These are phyloP conservation scores for Tanacetum coccineum DNA, from an alignment of 129 eudicot genomes.

Conservation along the genomic window DNA sequence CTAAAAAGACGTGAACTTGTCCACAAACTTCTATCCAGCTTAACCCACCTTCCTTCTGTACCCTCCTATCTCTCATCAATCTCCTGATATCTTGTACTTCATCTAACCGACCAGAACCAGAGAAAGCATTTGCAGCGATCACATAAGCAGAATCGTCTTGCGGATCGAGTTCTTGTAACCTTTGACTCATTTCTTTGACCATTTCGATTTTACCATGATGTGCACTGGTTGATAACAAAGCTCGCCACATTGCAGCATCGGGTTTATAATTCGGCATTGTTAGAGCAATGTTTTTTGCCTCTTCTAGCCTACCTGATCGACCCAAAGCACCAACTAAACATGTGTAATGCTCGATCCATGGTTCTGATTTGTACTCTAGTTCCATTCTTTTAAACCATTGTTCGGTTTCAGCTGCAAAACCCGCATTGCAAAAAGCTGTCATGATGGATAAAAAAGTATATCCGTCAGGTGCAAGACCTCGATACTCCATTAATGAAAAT, in stretches of 20 bases:
- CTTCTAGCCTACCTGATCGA: slow-evolving; percentile 53
- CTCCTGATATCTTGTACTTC: slow-evolving; percentile 59
- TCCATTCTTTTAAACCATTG: slow-evolving; percentile 62
- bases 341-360: slow-evolving; percentile 83
- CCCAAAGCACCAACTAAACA: slow-evolving; percentile 75
- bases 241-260: slow-evolving; percentile 84
- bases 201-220: slow-evolving; percentile 39
- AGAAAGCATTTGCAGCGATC: slow-evolving; percentile 61
- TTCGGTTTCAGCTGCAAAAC: slow-evolving; percentile 49
- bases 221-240: slow-evolving; percentile 54
- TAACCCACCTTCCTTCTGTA: slow-evolving; percentile 66
- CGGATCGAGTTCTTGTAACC: slow-evolving; percentile 57
- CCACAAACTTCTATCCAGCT: slow-evolving; percentile 94
- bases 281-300: slow-evolving; percentile 61
- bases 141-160: slow-evolving; percentile 83
- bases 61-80: slow-evolving; percentile 60
- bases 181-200: slow-evolving; percentile 58
- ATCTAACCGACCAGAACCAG: slow-evolving; percentile 46
- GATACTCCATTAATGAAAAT: slow-evolving; percentile 45
- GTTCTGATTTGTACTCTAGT: slow-evolving; percentile 42
- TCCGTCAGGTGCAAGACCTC: slow-evolving; percentile 53
- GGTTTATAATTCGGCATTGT: slow-evolving; percentile 60
- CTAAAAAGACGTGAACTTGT: slow-evolving; percentile 66
- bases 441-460: slow-evolving; percentile 66
- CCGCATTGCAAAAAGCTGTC: slow-evolving; percentile 67